Base-by-base conservation (phyloP, 495 filamentous ascomycete genomes). In the Aspergillus baeticus region DNA sequence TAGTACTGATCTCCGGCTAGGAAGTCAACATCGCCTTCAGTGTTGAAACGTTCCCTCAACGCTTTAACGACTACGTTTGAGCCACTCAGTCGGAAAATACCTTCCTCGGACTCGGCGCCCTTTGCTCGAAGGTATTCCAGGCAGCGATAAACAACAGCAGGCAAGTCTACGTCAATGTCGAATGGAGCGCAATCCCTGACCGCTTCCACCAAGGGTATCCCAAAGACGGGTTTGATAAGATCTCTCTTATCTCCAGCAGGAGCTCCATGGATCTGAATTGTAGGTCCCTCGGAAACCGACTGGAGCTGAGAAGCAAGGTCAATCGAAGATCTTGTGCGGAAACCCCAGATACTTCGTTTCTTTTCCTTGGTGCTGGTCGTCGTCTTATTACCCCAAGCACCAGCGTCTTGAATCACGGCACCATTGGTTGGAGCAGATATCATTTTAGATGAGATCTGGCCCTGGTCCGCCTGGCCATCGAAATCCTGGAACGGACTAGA, bases 121-220 rank as follows among this genome's bases (percentile, higher is more conserved):
- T 96, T 91, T 13, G 85, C 80, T 46, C 89, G 86, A 21, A 98
- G 80, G 69, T 96, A 98, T 67, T 98, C 91, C 58, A 98, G 88
- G 63, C 92, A 97, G 41, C 94, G 88, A 75, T 96, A 98, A 38
- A 97, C 92, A 1, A 98, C 94, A n/a, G 95, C 90, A 7, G 94
- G 94, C 33, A 98, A 76, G 43, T 87, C 84, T 17, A 88, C 84
- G 55, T 78, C 69, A 47, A 89, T 75, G 53, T 89, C 91, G 38
- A 79, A 68, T 6, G 93, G 93, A 13, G 82, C 78, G 58, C 87
- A 90, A 64, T 81, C 88, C 61, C 88, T 81, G 5, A 96, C 92
- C 34, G 94, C 94, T 63, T 98, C 93, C 5, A 84, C 84, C 33
- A 98, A 72, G 6, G 91, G 84, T 39, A 89, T 88, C 11, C 94